Evolutionary conservation across 1,284 basidiomycete species (phyloP).

Genomic region (Puccinia brachypodii): DNA sequence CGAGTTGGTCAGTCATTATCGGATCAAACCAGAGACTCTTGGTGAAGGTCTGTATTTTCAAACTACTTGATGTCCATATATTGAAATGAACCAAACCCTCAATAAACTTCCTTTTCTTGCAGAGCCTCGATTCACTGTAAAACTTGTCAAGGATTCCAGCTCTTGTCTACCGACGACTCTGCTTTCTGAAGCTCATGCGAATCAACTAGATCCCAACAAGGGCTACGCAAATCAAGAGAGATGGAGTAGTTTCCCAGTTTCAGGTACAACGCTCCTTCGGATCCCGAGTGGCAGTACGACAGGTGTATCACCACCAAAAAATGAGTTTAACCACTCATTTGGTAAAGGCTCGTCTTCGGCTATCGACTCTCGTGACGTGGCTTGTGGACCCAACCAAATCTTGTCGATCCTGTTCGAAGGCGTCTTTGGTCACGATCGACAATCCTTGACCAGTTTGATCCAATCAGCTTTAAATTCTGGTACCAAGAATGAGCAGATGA

Average conservation of each 20-base stretch:
- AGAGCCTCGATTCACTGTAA: constrained; percentile 26
- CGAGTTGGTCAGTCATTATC: constrained; percentile 24
- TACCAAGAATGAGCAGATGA: not conserved
- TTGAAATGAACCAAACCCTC: not conserved
- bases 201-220: not conserved
- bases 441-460: constrained; percentile 28
- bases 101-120: not conserved
- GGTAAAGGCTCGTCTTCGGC: not conserved
- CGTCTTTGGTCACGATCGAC: constrained; percentile 33
- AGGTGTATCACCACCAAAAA: not conserved
- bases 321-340: not conserved
- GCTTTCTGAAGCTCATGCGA: constrained; percentile 3
- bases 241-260: not conserved
- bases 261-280: not conserved
- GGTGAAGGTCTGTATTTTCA: constrained; percentile 23
- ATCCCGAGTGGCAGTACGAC: not conserved
- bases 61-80: not conserved
- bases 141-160: constrained; percentile 21
- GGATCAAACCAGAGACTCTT: constrained; percentile 8
- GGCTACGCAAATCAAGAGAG: not conserved
- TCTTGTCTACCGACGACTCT: not conserved
- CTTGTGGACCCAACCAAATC: not conserved
- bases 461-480: not conserved
- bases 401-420: constrained; percentile 20
- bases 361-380: not conserved